These are phyloP conservation scores for Calonectria pseudoturangicola DNA, from an alignment of 2,329 filamentous ascomycete species.

Conservation along the genomic window DNA sequence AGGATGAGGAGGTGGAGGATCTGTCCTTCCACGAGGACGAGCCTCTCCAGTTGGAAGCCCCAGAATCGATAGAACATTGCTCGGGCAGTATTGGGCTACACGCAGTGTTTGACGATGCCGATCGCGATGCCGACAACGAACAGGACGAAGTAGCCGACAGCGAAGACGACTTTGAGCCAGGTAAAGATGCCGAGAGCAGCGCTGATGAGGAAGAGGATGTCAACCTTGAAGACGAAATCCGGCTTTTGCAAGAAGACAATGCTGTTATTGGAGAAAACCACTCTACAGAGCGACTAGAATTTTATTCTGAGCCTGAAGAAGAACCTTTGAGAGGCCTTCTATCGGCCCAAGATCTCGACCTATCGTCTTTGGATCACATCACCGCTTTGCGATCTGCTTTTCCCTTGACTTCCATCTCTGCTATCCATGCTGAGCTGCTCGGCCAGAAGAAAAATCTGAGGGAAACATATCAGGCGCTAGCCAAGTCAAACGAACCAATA, in stretches of 20 bases:
- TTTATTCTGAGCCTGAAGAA: not conserved
- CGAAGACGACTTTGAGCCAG: constrained; percentile 55
- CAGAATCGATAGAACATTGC: constrained; percentile 40
- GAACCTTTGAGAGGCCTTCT: constrained; percentile 35
- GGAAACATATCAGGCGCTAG: constrained; percentile 62
- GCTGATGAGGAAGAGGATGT: constrained; percentile 40
- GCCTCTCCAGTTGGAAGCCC: constrained; percentile 60
- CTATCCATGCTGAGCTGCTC: constrained; percentile 61
- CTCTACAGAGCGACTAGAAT: constrained; percentile 35
- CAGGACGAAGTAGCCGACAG: constrained; percentile 42
- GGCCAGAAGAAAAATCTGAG: constrained; percentile 60
- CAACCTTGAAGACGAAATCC: constrained; percentile 49
- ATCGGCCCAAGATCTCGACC: constrained; percentile 36
- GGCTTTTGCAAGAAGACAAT: constrained; percentile 44
- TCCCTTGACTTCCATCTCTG: constrained; percentile 60
- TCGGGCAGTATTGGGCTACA: constrained; percentile 47
- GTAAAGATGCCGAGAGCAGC: constrained; percentile 47
- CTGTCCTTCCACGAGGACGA: constrained; percentile 57
- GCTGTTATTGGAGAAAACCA: constrained; percentile 52
- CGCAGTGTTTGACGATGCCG: constrained; percentile 49
- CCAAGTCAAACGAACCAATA: constrained; percentile 56
- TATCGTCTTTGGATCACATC: constrained; percentile 57
- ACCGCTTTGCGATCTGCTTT: constrained; percentile 65
- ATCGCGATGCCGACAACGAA: constrained; percentile 42
- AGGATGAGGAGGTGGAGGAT: constrained; percentile 62